Conservation (phyloP, 2,329 filamentous ascomycete genomes). For the Fusarium armeniacum region DNA sequence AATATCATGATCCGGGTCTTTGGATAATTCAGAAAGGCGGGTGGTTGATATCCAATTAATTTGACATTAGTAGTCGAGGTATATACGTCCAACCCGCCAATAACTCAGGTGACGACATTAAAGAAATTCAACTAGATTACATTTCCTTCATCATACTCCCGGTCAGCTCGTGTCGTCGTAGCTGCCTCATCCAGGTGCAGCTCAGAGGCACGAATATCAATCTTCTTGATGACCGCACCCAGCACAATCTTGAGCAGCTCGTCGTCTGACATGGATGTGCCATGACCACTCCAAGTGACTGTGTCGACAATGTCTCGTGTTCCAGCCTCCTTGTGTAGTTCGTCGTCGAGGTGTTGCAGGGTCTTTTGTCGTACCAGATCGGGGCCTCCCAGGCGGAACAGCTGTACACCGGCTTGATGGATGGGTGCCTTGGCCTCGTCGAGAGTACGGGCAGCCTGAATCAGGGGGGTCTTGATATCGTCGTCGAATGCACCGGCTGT, state of each 20-base stretch:
- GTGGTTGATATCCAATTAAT: background rate
- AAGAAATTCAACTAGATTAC: background rate
- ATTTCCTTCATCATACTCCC: conserved; percentile 21
- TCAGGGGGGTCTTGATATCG: conserved; percentile 22
- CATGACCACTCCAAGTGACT: conserved; percentile 30
- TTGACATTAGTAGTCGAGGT: background rate
- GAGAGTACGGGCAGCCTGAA: conserved; percentile 20
- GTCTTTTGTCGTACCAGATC: conserved; percentile 24
- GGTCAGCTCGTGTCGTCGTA: conserved; percentile 11
- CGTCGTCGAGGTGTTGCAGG: conserved; percentile 22
- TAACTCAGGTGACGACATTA: too few relatives aligned
- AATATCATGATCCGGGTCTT: background rate
- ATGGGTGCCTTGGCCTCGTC: conserved; percentile 29
- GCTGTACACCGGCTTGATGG: conserved; percentile 24
- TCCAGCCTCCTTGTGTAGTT: conserved; percentile 26
- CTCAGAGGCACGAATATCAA: conserved; percentile 25
- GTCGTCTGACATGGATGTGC: conserved; percentile 23
- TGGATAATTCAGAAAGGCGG: background rate
- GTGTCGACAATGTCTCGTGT: conserved; percentile 27
- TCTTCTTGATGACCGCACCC: conserved; percentile 27
- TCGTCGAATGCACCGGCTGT: conserved; percentile 27
- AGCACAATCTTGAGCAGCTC: conserved; percentile 25
- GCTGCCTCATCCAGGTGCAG: conserved; percentile 22
- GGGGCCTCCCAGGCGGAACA: conserved; percentile 13
- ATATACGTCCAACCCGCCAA: background rate